Evolutionary conservation across 2,329 filamentous ascomycete genomes (phyloP).

Genomic region (Xylaria sp.): DNA sequence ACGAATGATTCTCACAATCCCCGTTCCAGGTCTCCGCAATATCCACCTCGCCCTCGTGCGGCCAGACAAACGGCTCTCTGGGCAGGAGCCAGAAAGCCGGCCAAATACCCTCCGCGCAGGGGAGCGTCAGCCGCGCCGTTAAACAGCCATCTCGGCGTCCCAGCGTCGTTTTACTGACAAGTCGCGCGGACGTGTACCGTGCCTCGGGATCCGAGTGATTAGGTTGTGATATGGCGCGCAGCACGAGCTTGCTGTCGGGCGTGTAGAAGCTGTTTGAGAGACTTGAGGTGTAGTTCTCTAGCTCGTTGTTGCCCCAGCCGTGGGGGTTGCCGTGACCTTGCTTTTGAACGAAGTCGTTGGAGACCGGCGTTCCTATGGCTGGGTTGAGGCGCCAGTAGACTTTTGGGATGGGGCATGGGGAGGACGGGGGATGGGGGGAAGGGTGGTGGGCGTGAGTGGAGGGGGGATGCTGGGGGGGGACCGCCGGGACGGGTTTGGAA

Average conservation of each 20-base stretch:
- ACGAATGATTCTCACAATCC: constrained; percentile 49
- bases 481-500: constrained; percentile 19
- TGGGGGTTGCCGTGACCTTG: constrained; percentile 47
- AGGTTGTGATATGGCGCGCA: constrained; percentile 44
- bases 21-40: constrained; percentile 59
- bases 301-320: constrained; percentile 58
- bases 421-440: constrained; percentile 4
- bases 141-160: constrained; percentile 47
- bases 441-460: constrained; percentile 18
- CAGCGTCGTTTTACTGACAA: constrained; percentile 49
- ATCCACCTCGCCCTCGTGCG: constrained; percentile 54
- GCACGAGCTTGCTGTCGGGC: constrained; percentile 45
- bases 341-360: constrained; percentile 49
- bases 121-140: constrained; percentile 46
- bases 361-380: constrained; percentile 41
- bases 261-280: constrained; percentile 51
- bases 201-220: constrained; percentile 33
- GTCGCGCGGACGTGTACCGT: constrained; percentile 50
- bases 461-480: constrained; percentile 24
- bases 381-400: constrained; percentile 52
- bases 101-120: constrained; percentile 54
- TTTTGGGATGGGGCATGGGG: constrained; percentile 1
- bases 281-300: constrained; percentile 50
- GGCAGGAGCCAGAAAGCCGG: constrained; percentile 59
- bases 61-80: constrained; percentile 53